Evolutionary conservation across 371 early-diverging fungal genomes (phyloP), one percentile per base, ranked within the genome.

Genomic region (Rhizomucor pusillus): DNA sequence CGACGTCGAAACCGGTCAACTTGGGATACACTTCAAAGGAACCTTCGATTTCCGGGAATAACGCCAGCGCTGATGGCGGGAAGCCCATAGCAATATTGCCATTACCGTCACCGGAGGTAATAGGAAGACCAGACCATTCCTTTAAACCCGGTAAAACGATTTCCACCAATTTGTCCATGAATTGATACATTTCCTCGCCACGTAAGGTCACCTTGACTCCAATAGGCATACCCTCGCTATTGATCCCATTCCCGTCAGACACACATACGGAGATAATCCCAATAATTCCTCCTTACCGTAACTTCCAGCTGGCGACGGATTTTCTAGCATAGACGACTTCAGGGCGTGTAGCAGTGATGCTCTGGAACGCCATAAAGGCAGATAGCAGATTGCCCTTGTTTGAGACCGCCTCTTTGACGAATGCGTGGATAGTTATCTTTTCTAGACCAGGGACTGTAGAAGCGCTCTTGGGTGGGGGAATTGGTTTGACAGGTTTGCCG

Each of bases 21-120:
- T 84, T 73, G 19, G 97, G 97, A 69, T 88, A 92, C 73, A 87
- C 85, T 56, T 96, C 97, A 71, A 93, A 96, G 54, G 91, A 90
- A 34, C 87, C 86, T 76, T 97, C 98, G 58, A 97, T 91, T 78
- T 98, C 97, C 6, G 96, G 96, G 82, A 96, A 98, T 47, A 97
- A 75, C 23, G 91, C 91, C 34, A 91, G 77, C 9, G 87, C 91
- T 33, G 90, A 87, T 12, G 90, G 79, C 23, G 87, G 88, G 59
- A 98, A 86, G 13, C 93, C 90, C 56, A 95, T 69, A 12, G 88
- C 86, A 59, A 95, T 81, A 63, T 87, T 88, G 35, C 95, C 97
- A 43, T 86, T 81, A 41, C 88, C 86, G 60, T 93, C 91, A 54
- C 93, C 94, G 24, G 85, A 75, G 57, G 78, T 83, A 68, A 81